Evolutionary conservation across 148 eudicot genomes (phyloP), one percentile per base, ranked within the genome.

Genomic region (Cornus suecica): DNA sequence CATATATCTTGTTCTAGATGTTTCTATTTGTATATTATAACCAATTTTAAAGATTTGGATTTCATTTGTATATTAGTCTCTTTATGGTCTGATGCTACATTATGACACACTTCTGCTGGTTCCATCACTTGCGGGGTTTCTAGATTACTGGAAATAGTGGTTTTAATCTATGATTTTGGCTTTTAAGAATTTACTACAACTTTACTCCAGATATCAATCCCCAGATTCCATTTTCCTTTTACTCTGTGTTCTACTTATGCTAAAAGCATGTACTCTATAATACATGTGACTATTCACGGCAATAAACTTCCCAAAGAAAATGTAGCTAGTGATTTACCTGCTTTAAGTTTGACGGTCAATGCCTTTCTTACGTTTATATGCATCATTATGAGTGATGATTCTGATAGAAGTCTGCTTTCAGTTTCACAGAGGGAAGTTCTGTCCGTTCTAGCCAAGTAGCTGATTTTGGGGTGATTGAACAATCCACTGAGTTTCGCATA

Each of bases 381-480:
- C n/a, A 29, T 66, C 8, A 18, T 76, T 14, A 7, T 32, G 27
- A 58, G 58, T 18, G 1, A 24, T 69, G 45, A 61, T 22, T 25
- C 23, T 70, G 48, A 41, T 70, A 56, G 37, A 70, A 70, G 69
- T 22, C 4, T 11, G 48, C 23, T 32, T 68, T 20, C 70, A 31
- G 48, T 25, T 76, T 31, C 73, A 75, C 42, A 52, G 68, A 80
- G 45, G 71, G 66, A 71, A 72, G 28, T 73, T 71, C 76, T 75
- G 42, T 72, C 28, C 29, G 52, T 42, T 71, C 73, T 45, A 60
- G 10, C 42, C 62, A 1, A 60, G 67, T 58, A 14, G 37, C 75
- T 70, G 81, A 78, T 68, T 78, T 66, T 34, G 77, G 73, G 61
- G 68, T 42, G 23, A 25, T 79, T 37, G 69, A 63, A 69, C 78